A percentile compares a stretch with the other conserved stretches of the same genome.
Conservation (phyloP, 768 basidiomycete species). For the Leccinum obscurum region DNA sequence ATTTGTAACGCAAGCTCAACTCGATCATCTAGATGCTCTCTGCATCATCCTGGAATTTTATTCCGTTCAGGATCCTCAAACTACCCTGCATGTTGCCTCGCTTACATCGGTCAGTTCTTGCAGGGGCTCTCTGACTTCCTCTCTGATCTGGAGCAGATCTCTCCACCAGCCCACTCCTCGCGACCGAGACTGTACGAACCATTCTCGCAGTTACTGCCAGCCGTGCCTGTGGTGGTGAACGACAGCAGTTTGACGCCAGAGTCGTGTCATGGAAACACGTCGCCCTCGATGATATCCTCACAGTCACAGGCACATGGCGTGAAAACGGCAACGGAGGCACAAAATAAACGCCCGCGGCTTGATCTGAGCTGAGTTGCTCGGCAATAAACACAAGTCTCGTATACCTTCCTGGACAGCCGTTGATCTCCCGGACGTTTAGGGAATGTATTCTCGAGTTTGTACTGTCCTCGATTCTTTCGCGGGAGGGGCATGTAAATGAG, state of each 20-base stretch:
- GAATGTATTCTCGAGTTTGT: not conserved
- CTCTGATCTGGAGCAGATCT: conserved; percentile 39
- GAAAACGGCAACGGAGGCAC: conserved; percentile 19
- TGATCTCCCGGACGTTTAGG: not conserved
- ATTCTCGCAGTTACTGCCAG: conserved; percentile 33
- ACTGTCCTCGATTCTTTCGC: not conserved
- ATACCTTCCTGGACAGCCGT: not conserved
- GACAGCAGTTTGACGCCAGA: conserved; percentile 51
- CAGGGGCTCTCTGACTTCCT: not conserved
- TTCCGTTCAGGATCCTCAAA: conserved; percentile 54
- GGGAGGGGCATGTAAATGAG: conserved; percentile 1
- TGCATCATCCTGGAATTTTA: conserved; percentile 74
- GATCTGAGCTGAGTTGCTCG: conserved; percentile 30
- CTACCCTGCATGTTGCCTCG: conserved; percentile 49
- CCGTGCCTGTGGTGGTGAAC: conserved; percentile 28
- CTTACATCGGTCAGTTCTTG: conserved; percentile 50
- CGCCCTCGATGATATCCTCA: conserved; percentile 40
- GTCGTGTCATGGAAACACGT: conserved; percentile 59
- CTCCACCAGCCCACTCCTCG: conserved; percentile 44
- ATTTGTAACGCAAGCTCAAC: conserved; percentile 3
- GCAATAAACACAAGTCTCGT: not conserved
- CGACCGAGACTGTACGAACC: conserved; percentile 44
- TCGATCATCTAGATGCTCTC: conserved; percentile 50
- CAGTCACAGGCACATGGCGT: conserved; percentile 13
- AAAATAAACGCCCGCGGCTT: conserved; percentile 20